Conservation (phyloP, 768 basidiomycete genomes). For the Mrakia frigida region DNA sequence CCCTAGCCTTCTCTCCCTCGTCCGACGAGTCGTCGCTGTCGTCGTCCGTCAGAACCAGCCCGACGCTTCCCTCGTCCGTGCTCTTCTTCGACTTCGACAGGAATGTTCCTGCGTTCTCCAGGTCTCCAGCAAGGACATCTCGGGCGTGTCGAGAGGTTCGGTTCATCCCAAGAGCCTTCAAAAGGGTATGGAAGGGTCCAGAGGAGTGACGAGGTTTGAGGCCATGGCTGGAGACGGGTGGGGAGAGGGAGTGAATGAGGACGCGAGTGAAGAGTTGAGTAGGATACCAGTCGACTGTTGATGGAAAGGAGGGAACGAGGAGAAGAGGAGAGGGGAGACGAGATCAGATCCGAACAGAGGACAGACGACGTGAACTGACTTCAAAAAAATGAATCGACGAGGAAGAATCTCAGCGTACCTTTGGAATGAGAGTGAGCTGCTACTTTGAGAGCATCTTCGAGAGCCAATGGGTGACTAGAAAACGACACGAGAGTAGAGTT, state of each 20-base stretch:
- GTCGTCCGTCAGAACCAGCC: background rate
- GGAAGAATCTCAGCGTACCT: background rate
- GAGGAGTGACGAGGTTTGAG: background rate
- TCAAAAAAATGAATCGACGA: background rate
- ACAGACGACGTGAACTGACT: too few species aligned
- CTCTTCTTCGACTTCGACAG: background rate
- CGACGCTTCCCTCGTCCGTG: conserved; percentile 1
- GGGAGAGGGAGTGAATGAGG: conserved; percentile 28
- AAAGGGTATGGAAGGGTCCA: background rate
- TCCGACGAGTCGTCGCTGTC: conserved; percentile 12
- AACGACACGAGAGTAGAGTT: too few species aligned
- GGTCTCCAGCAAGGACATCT: conserved; percentile 26
- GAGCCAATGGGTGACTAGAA: conserved; percentile 19
- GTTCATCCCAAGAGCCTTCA: conserved; percentile 10
- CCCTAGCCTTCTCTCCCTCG: background rate
- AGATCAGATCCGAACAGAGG: too few species aligned
- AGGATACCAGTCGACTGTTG: background rate
- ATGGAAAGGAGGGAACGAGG: background rate
- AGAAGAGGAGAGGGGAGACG: background rate
- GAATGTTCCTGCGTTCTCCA: conserved; percentile 26
- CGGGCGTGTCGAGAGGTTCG: conserved; percentile 18
- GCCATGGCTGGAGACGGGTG: background rate
- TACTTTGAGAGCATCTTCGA: conserved; percentile 26
- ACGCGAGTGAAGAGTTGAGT: conserved; percentile 23
- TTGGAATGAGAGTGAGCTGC: conserved; percentile 27